Percentiles rank a stretch among this genome's conserved stretches.
These are phyloP conservation scores for Alnus glutinosa DNA, from an alignment of 306 rosid species.

Conservation along the genomic window DNA sequence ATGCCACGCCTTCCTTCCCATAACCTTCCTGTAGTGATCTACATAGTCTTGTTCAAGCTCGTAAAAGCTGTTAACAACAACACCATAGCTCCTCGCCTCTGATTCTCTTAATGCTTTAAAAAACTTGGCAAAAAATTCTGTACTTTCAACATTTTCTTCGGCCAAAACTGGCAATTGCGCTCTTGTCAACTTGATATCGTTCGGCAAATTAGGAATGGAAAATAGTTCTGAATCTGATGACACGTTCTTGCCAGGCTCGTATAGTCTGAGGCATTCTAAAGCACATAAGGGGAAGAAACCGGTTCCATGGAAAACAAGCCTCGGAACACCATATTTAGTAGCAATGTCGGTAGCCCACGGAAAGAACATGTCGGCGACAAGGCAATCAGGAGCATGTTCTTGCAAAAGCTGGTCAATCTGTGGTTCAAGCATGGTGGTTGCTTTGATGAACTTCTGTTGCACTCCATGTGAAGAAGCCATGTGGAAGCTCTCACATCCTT, in stretches of 20 bases:
- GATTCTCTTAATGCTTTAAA: constrained; percentile 19
- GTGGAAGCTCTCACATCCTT: constrained; percentile 47
- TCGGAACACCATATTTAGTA: constrained; percentile 47
- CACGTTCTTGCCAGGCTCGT: constrained; percentile 48
- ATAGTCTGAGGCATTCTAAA: constrained; percentile 1
- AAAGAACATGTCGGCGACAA: constrained; percentile 51
- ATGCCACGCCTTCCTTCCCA: constrained; percentile 55
- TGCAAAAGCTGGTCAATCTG: constrained; percentile 41
- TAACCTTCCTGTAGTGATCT: constrained; percentile 34
- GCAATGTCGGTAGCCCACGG: constrained; percentile 54
- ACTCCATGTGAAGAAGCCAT: background rate
- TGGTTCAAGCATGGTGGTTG: constrained; percentile 28
- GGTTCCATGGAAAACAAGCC: constrained; percentile 52
- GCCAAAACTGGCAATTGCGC: constrained; percentile 17
- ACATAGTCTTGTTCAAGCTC: constrained; percentile 55
- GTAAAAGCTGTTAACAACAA: constrained; percentile 51
- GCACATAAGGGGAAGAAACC: constrained; percentile 49
- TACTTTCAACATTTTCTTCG: background rate
- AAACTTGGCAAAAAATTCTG: background rate
- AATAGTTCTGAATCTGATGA: constrained; percentile 43
- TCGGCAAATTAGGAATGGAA: constrained; percentile 50
- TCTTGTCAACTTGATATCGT: constrained; percentile 40
- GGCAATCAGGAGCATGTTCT: constrained; percentile 25
- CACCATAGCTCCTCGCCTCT: constrained; percentile 42
- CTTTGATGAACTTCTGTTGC: constrained; percentile 21